phyloP scores from a whole-genome alignment of 2,329 filamentous ascomycete genomes.

The Tothia fuscella region DNA sequence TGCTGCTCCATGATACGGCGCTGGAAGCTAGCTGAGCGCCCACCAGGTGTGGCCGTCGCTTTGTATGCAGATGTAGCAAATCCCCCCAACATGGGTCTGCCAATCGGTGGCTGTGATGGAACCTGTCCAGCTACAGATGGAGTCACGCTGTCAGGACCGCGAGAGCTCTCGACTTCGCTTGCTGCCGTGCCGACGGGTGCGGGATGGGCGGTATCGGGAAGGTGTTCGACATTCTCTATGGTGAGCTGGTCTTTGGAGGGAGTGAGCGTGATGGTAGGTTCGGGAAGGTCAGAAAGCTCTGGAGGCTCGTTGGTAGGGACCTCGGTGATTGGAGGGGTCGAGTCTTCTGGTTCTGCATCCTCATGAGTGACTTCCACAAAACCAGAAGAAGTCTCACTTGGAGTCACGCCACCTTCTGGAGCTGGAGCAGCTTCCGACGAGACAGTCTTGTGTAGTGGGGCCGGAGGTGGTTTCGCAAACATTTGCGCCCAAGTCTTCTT shows the following conservation, averaged over 20 bases:
- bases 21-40: constrained; percentile 68
- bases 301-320: constrained; percentile 17
- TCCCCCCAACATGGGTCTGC: constrained; percentile 54
- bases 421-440: constrained; percentile 18
- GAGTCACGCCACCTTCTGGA: constrained; percentile 25
- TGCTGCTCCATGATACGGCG: constrained; percentile 86
- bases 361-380: constrained; percentile 23
- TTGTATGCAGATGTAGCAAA: constrained; percentile 75
- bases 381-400: constrained; percentile 19
- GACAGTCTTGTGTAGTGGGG: constrained; percentile 22
- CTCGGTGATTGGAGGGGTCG: constrained; percentile 16
- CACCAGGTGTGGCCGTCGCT: constrained; percentile 45
- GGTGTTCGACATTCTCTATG: constrained; percentile 81
- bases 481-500: constrained; percentile 42
- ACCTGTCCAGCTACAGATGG: constrained; percentile 17
- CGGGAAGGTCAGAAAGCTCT: constrained; percentile 19
- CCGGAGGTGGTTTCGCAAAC: constrained; percentile 34
- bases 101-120: constrained; percentile 54
- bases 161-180: constrained; percentile 79
- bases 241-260: constrained; percentile 76
- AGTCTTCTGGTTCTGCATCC: constrained; percentile 29
- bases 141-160: constrained; percentile 50
- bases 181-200: constrained; percentile 70
- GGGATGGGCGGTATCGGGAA: constrained; percentile 65
- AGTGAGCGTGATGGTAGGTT: constrained; percentile 37